Base-by-base conservation (phyloP, 345 rosid species). In the Melastoma malabathricum region DNA sequence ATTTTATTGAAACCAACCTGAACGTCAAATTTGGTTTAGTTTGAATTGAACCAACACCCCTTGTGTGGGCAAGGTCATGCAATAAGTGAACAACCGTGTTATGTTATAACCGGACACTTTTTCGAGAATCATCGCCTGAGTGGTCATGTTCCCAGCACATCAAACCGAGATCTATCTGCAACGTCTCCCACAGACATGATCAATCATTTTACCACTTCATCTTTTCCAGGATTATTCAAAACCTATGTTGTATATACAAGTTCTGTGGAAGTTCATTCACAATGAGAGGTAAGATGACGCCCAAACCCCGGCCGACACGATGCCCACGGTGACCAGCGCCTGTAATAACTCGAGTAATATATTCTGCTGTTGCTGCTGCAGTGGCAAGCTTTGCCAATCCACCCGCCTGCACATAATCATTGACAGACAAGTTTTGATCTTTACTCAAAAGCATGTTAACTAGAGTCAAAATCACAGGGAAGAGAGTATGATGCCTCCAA, bases 231-330 rank as follows among this genome's bases (percentile, higher is more conserved):
- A 34, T 34, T 18, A 17, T 51, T 4, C 15, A 51, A 16, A 43
- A 39, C 41, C 44, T 51, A 18, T 17, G 55, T 51, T 34, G 23
- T 70, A 70, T 68, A 54, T 63, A 68, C 72, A 64, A 10, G 18
- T 17, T 41, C 10, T 16, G 14, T 13, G 46, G 58, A 39, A 31
- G 45, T 57, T 54, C 38, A 48, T 59, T 72, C 68, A 73, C 18
- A 64, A 59, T 48, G 70, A 68, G 22, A 86, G 76, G 65, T 54
- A 65, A 58, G 83, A 78, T 38, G 83, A 58, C 75, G 82, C 69
- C 98, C 98, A 90, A 71, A 86, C 73, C 52, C 89, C 96, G 4
- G 79, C 71, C 0, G 79, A 67, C 44, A 86, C 96, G 44, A 80
- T 58, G 34, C 89, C 94, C 8, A 90, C 51, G 3, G 94, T 90